phyloP scores from a whole-genome alignment of 2,329 filamentous ascomycete genomes.

The Rutstroemia sp. region DNA sequence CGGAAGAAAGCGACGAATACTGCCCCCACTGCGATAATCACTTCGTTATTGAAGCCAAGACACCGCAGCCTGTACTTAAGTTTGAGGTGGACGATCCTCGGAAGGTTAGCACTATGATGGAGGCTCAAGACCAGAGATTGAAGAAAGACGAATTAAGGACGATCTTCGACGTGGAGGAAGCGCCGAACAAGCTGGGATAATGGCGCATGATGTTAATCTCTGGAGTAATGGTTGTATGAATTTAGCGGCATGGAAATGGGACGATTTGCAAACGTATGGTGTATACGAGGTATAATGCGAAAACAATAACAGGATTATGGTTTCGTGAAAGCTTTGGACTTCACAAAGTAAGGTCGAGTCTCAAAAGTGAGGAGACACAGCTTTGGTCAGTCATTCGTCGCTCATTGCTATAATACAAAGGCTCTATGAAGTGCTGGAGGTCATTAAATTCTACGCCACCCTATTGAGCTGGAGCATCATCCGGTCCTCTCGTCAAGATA shows the following conservation, averaged over 20 bases:
- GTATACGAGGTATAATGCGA: conserved; percentile 1
- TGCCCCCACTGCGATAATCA: conserved; percentile 99
- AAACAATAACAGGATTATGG: too few relatives aligned
- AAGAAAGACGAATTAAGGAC: conserved; percentile 48
- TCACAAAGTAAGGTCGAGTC: too few relatives aligned
- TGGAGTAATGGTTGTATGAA: conserved; percentile 12
- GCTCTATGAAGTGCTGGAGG: conserved; percentile 22
- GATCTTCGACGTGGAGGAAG: conserved; percentile 70
- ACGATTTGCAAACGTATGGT: neutral
- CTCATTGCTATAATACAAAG: conserved; percentile 31
- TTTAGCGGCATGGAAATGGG: conserved; percentile 25
- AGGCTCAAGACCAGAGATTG: conserved; percentile 69
- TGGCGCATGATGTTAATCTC: neutral
- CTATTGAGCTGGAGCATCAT: conserved; percentile 27
- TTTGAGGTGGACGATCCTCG: conserved; percentile 88
- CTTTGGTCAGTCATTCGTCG: conserved; percentile 17
- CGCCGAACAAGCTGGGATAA: conserved; percentile 71
- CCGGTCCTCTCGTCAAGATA: conserved; percentile 60
- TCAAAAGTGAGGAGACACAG: neutral
- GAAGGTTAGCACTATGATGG: conserved; percentile 78
- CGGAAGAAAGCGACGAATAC: conserved; percentile 96
- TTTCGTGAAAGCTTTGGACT: too few relatives aligned
- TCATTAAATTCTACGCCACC: conserved; percentile 10
- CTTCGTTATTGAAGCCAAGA: conserved; percentile 84
- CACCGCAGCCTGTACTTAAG: conserved; percentile 73